These are phyloP conservation scores for Poa pratensis DNA, from an alignment of 176 grass and related monocot species.

Conservation along the genomic window DNA sequence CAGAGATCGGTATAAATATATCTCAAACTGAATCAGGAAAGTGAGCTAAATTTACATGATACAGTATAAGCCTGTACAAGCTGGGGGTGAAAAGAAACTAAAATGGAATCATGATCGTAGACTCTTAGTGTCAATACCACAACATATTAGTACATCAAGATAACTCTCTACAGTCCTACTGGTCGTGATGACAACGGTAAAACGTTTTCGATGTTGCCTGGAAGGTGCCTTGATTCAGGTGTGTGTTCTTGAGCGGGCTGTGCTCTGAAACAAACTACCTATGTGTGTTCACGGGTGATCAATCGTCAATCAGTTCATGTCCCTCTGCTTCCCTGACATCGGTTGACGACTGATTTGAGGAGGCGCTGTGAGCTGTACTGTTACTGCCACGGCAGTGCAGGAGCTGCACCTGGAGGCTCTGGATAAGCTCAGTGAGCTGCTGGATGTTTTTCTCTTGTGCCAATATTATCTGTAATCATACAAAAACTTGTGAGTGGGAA, in stretches of 20 bases:
- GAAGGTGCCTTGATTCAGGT: not conserved
- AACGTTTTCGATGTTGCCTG: not conserved
- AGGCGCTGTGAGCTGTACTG: conserved; percentile 43
- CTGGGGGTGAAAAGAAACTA: not conserved
- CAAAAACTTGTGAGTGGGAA: not conserved
- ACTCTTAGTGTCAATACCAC: not conserved
- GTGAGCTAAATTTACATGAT: too few species aligned
- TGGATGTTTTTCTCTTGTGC: conserved; percentile 85
- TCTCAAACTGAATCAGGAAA: too few species aligned
- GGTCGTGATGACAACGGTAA: not conserved
- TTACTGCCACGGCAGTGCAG: conserved; percentile 73
- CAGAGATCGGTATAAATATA: too few species aligned
- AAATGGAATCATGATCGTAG: not conserved
- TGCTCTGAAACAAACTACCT: conserved; percentile 20
- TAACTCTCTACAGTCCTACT: not conserved
- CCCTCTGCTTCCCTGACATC: conserved; percentile 39
- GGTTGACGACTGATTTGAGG: conserved; percentile 35
- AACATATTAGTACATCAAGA: conserved; percentile 37
- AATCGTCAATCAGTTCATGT: conserved; percentile 51
- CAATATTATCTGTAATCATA: conserved; percentile 66
- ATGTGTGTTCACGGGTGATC: not conserved
- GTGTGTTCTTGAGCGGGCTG: conserved; percentile 8
- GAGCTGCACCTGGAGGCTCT: conserved; percentile 80
- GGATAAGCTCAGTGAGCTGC: conserved; percentile 73
- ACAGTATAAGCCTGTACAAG: too few species aligned